Conservation (phyloP, 768 basidiomycete species). For the Russula olivacea region DNA sequence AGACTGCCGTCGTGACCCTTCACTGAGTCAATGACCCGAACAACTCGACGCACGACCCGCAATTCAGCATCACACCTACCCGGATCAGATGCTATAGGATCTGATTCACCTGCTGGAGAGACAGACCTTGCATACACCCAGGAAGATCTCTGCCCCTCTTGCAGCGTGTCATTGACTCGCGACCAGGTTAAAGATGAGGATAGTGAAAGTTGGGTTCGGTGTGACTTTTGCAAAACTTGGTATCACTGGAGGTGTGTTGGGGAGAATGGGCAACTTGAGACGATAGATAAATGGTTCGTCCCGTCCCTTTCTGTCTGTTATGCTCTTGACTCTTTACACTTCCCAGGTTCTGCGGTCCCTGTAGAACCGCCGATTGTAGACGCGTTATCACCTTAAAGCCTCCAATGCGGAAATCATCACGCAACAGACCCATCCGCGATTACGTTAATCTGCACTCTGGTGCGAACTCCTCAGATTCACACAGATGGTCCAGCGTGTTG, state of each 20-base stretch:
- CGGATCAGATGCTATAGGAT: background rate
- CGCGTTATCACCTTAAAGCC: constrained; percentile 68
- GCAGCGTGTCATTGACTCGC: constrained; percentile 27
- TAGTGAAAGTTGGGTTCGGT: constrained; percentile 77
- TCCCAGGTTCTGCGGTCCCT: constrained; percentile 64
- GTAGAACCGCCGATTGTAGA: constrained; percentile 52
- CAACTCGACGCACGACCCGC: constrained; percentile 15
- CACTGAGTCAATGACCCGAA: constrained; percentile 17
- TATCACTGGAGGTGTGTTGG: constrained; percentile 81
- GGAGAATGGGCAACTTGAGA: constrained; percentile 54
- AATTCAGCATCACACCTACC: constrained; percentile 1
- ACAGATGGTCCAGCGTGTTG: constrained; percentile 60
- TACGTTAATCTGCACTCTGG: constrained; percentile 73
- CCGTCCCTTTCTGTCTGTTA: constrained; percentile 20
- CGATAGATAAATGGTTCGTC: constrained; percentile 73
- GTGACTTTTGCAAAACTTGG: constrained; percentile 77
- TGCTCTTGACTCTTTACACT: constrained; percentile 6
- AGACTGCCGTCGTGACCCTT: background rate
- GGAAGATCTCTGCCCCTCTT: constrained; percentile 21
- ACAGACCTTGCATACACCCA: constrained; percentile 1
- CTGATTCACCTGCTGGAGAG: background rate
- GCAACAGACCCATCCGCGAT: constrained; percentile 68
- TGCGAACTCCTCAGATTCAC: constrained; percentile 53
- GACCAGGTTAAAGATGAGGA: constrained; percentile 32
- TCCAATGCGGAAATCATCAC: constrained; percentile 74